Evolutionary conservation across 1,284 basidiomycete genomes (phyloP), one percentile per base, ranked within the genome.

Genomic region (Ceratobasidium sp.): DNA sequence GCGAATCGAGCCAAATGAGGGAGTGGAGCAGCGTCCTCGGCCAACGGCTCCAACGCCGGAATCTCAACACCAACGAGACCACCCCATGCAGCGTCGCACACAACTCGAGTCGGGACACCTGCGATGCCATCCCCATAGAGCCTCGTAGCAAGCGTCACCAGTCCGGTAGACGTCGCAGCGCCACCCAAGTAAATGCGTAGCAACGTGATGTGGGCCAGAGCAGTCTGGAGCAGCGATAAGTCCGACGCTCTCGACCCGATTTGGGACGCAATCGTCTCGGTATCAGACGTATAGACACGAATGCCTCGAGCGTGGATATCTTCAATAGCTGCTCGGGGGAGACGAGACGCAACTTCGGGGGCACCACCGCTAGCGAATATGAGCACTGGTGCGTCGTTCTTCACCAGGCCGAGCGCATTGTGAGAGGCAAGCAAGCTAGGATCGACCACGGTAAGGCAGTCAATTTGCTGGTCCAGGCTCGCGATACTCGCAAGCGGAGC

Each of bases 401-500:
- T 88, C 7, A 89, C 88, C 73, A 88, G 84, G 26, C 85, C 82
- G 47, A 92, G 77, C 23, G 92, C 73, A 2, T 85, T 84, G 76
- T 94, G 91, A 0, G 90, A 86, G 77, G 88, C 91, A 69, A 94
- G 82, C 21, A 94, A 81, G 32, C 78, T 82, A 47, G 87, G 85
- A 73, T 94, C 92, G 23, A 91, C 81, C n/a, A 93, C 81, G n/a
- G 86, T 89, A 54, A 90, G 79, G 79, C 93, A 91, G 79, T 92
- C 90, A 30, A 69, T 52, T n/a, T 69, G 64, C 47, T 57, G 50
- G 38, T 69, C 38, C 35, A 69, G 64, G 41, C 64, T 69, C 0
- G 86, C 83, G n/a, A 77, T 61, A 38, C 76, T 71, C 18, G 50
- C 35, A 18, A 71, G 44, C 18, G 64, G 38, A 32, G 63, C 50